Evolutionary conservation across 345 rosid species (phyloP), one percentile per base, ranked within the genome.

Genomic region (Dipteronia dyeriana): DNA sequence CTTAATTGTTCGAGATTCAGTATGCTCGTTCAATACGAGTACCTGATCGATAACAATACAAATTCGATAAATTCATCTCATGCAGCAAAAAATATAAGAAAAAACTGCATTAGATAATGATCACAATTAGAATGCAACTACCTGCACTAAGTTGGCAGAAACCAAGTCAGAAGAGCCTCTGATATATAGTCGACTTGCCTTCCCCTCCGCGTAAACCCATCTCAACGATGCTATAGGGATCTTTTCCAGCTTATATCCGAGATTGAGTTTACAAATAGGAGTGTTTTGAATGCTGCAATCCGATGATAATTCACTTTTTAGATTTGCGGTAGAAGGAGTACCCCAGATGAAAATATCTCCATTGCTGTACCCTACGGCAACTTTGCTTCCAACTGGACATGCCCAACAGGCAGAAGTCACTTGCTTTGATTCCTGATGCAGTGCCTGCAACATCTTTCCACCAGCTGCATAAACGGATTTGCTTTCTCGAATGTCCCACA

Each of bases 331-430:
- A 3, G 79, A 60, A 76, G 94, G 90, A 82, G 90, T 77, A 77
- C 86, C 87, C 96, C 97, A 93, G 57, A 91, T 83, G 20, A 84
- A 81, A 74, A 95, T 89, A 43, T 95, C 99, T 7, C 98, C 99
- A 43, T 84, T 93, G 70, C 81, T 91, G 82, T 91, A 95, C 25
- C 99, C 98, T 78, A 93, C 87, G 38, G 86, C 90, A 80, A 91
- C 89, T 89, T 85, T 95, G 86, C 87, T 91, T 80, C 98, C 98
- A 73, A 81, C 66, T 25, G 97, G 94, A 51, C 99, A 95, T 56
- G 86, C 92, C 99, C 98, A 95, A 68, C 97, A 88, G 56, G 97
- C 97, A 68, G 90, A 88, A 53, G 98, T 91, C 71, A 82, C 94
- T 84, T 87, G 88, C 88, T 90, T 95, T 39, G 81, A 87, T 63